Base-by-base conservation (phyloP, 805 yeast genomes). In the Metschnikowia drakensbergensis region DNA sequence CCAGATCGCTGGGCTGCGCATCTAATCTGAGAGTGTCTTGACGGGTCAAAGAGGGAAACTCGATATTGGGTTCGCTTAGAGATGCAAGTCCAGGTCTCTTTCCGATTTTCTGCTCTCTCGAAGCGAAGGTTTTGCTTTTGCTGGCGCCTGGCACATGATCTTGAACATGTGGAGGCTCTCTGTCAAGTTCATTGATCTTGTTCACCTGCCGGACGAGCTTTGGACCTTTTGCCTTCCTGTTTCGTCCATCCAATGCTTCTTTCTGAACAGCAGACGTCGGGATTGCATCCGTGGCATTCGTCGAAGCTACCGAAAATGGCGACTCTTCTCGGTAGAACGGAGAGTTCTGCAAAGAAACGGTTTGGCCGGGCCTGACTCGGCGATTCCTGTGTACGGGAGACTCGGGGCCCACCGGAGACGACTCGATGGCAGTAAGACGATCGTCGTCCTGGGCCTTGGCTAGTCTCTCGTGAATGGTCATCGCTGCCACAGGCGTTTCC, bases 361-460 rank as follows among this genome's bases (percentile, higher is more conserved):
- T 69, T n/a, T 66, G 72, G 4, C 77, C 72, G 1, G 75, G 76
- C 46, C 26, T 9, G 3, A 33, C 31, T 29, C 28, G 35, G 8
- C 9, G 26, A 5, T 23, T 52, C 30, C 10, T 27, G 22, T 30
- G 28, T 7, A 40, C 29, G 5, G 43, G 37, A 3, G 45, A 42
- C 4, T 25, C 53, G 13, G 53, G 23, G 3, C 11, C 28, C 11
- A 46, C 45, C 4, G 55, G 53, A 29, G 56, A 52, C 3, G 58
- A 54, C 4, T 45, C 36, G 5, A 47, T 44, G 4, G 36, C 44
- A 22, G 42, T 26, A 10, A 22, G 43, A 17, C 9, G 35, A 26
- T 22, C n/a, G 7, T 34, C 37, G 4, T 33, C 11, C n/a, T 11
- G 37, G 8, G 45, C 45, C 26, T 27, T 26, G 25, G n/a, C 34